Evolutionary conservation across 2,329 filamentous ascomycete species (phyloP).

Genomic region (Monilinia aucupariae): DNA sequence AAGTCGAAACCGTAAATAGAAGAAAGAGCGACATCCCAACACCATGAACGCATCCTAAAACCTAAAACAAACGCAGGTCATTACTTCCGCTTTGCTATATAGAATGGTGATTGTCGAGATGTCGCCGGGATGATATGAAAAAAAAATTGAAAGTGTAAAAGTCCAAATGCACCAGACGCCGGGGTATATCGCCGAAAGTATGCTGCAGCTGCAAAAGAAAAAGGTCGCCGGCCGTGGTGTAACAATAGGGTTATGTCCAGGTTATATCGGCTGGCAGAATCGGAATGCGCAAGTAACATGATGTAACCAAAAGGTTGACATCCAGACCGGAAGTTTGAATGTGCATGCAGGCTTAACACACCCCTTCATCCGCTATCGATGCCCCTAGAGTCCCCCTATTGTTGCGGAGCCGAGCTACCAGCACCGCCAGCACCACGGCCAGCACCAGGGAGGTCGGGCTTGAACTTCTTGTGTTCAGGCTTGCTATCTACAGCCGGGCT

Average conservation of each 20-base stretch:
- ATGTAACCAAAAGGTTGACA: neutral
- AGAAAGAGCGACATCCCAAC: neutral
- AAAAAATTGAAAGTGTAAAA: neutral
- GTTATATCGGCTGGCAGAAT: neutral
- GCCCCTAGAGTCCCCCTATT: neutral
- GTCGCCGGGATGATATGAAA: neutral
- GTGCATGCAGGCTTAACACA: neutral
- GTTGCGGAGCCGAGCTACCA: neutral
- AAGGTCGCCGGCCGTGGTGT: neutral
- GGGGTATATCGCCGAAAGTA: slow-evolving; percentile 2
- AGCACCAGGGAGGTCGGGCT: neutral
- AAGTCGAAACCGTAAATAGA: neutral
- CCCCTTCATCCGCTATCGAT: neutral
- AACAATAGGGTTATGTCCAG: neutral
- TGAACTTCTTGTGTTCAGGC: neutral
- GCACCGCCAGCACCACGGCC: neutral
- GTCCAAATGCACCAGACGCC: neutral
- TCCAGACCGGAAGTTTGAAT: neutral
- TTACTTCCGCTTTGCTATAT: neutral
- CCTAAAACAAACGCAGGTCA: neutral
- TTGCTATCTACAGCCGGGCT: neutral
- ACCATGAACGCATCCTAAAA: neutral
- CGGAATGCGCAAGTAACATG: neutral
- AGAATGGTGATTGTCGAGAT: neutral
- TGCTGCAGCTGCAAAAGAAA: neutral